Evolutionary conservation across 768 basidiomycete species (phyloP), one percentile per base, ranked within the genome.

Genomic region (Auriscalpium microsporum): DNA sequence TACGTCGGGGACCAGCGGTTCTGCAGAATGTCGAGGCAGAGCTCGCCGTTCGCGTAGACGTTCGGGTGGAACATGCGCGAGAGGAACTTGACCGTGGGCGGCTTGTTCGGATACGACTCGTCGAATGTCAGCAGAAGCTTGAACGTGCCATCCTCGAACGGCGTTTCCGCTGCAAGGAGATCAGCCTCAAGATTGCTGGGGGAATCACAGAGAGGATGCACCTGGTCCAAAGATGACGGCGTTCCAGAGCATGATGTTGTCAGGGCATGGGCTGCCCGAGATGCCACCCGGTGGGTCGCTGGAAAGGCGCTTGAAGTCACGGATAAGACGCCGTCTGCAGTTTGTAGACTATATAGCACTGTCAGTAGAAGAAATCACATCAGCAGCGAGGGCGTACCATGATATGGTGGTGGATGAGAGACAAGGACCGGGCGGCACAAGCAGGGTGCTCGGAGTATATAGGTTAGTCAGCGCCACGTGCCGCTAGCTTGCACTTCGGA

Each of bases 241-340:
- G 65, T 99, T 99, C 96, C 96, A 99, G 14, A 97, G 79, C 93
- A 98, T 96, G 71, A 99, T 96, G 69, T 98, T 98, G 68, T 98
- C 96, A 2, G 92, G 86, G 67, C 92, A 94, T 67, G 96, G 95
- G 65, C 92, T 94, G 13, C 95, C 96, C 4, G 92, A 94, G 62
- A 99, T 93, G 7, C 96, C 96, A 52, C 89, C 86, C 0, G 96
- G 96, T 4, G 95, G 94, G 67, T 98, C 96, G 21, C 85, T 86
- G 47, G 92, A 91, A 45, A 99, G 80, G 23, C 92, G 81, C 74
- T 96, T 98, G 74, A 99, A 98, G 73, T 99, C 96, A 56, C 96
- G 87, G 60, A 99, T 95, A 59, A 99, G 88, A 54, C 95, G 90
- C 66, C 95, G 82, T 65, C 87, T 87, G 71, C 93, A 95, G 62